Evolutionary conservation across 208 protist genomes (phyloP).

Genomic region (Leishmania guyanensis): DNA sequence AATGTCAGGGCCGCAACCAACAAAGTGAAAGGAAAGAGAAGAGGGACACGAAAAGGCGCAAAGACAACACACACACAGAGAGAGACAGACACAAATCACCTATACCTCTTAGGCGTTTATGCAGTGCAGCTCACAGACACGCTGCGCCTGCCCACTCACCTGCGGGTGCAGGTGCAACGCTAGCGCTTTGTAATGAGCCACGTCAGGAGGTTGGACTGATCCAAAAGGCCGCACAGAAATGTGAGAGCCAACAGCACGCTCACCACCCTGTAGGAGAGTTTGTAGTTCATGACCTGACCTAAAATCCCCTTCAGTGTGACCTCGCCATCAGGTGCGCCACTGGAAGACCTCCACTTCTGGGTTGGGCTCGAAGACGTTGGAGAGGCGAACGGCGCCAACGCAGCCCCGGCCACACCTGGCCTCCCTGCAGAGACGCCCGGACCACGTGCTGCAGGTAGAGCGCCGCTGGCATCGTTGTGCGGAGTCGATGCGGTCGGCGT

Average conservation of each 20-base stretch:
- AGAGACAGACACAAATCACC: neutral
- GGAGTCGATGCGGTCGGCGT: neutral
- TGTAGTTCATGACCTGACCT: slow-evolving; percentile 46
- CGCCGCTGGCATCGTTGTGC: neutral
- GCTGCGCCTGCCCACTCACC: neutral
- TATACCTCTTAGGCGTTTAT: neutral
- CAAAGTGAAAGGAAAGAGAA: neutral
- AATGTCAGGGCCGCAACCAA: neutral
- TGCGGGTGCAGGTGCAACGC: neutral
- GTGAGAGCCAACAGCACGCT: slow-evolving; percentile 52
- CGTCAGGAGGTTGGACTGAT: slow-evolving; percentile 52
- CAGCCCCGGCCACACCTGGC: neutral
- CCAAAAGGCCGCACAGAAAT: slow-evolving; percentile 68
- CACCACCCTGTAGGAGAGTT: slow-evolving; percentile 44
- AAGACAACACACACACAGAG: neutral
- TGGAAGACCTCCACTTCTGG: neutral
- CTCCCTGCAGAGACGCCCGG: neutral
- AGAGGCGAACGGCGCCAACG: neutral
- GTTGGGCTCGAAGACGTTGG: neutral
- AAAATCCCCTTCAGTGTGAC: slow-evolving; percentile 24
- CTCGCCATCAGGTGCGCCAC: neutral
- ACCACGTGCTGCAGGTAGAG: neutral
- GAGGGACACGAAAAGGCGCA: neutral
- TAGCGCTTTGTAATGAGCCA: slow-evolving; percentile 38
- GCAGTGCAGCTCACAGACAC: neutral